Percentiles rank a stretch among this genome's conserved stretches.
These are phyloP conservation scores for Cunninghamia lanceolata DNA, from an alignment of 75 land plant species.

Conservation along the genomic window DNA sequence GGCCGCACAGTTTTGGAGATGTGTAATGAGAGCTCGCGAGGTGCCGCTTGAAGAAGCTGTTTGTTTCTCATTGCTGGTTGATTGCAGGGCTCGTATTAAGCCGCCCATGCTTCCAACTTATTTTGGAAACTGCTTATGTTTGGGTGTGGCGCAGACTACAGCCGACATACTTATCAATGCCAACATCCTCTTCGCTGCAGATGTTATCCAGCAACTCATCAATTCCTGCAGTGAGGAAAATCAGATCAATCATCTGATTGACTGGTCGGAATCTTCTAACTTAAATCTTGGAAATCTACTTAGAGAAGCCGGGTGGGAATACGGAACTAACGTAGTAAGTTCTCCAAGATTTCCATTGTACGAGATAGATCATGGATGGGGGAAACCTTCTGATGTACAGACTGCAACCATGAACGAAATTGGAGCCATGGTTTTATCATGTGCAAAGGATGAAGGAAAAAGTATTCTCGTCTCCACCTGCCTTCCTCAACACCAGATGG, in stretches of 20 bases:
- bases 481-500: too few relatives aligned
- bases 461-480: too few relatives aligned
- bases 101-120: too few relatives aligned
- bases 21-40: slow-evolving; percentile 32
- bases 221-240: slow-evolving; percentile 16
- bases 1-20: slow-evolving; percentile 59
- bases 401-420: slow-evolving; percentile 8
- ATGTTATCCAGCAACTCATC: slow-evolving; percentile 16
- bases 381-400: slow-evolving; percentile 29
- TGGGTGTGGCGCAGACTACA: too few relatives aligned
- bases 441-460: too few relatives aligned
- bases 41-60: slow-evolving; percentile 17
- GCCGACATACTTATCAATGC: slow-evolving; percentile 36
- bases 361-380: slow-evolving; percentile 25
- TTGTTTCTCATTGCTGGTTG: slow-evolving; percentile 22
- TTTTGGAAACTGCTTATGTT: too few relatives aligned
- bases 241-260: slow-evolving; percentile 11
- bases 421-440: not conserved
- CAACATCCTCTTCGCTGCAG: slow-evolving; percentile 16
- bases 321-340: slow-evolving; percentile 15
- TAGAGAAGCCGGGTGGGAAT: not conserved
- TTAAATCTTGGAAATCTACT: not conserved
- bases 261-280: not conserved
- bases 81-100: slow-evolving; percentile 30
- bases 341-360: too few relatives aligned